Evolutionary conservation across 352 stramenopile genomes (phyloP), one percentile per base, ranked within the genome.

Genomic region (Globisporangium cylindrosporum): DNA sequence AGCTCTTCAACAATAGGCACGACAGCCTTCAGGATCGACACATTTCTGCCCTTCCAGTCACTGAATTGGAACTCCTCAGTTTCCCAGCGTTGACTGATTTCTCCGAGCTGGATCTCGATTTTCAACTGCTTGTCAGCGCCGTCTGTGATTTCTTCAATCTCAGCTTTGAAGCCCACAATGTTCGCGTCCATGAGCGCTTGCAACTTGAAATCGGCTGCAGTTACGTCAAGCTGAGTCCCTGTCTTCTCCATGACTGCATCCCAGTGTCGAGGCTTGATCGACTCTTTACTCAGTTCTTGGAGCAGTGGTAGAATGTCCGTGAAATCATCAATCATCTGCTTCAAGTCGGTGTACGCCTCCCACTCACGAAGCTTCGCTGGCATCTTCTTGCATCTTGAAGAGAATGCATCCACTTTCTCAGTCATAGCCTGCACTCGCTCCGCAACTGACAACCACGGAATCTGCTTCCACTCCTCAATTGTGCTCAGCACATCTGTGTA

Each of bases 91-190:
- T 82, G 83, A 18, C 93, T 86, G 54, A 99, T 99, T 66, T 99
- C 97, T 14, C 75, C 80, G 6, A 99, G 79, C 63, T 98, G 88
- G 8, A 97, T 74, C 68, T 99, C 94, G 67, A 99, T 99, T 73
- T 98, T 98, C 4, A 99, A 76, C 76, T 99, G 97, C 66, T 99
- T 99, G 67, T 99, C 97, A 1, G 97, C 97, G 24, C 96, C 94
- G 64, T 99, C 96, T 1, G 96, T 99, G 34, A 99, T 94, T 78
- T 99, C 97, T 82, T 99, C 95, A 53, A 99, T 98, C 22, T 99
- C 95, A 22, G 97, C 90, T 34, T 94, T 94, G 67, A 86, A 91
- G 8, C 77, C 74, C 5, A 98, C 89, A 59, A 99, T 95, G 43
- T 97, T 95, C 0, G 93, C 92, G 62, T 98, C 93, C 83, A 98